Evolutionary conservation across 1,139 yeast genomes (phyloP).

Genomic region (Saccharomyces uvarum): DNA sequence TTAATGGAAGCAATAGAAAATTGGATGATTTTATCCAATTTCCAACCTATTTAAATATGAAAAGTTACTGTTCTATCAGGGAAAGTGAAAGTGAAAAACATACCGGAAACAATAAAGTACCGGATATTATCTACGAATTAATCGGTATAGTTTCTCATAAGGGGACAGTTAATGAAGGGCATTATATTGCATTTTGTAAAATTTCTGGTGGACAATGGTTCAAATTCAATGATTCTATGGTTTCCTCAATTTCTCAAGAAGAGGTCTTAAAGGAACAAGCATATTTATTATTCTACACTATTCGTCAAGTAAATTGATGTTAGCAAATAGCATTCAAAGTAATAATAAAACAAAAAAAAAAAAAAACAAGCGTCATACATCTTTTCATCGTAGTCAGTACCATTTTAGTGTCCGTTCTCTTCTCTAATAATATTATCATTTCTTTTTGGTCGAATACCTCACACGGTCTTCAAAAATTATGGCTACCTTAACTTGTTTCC

Average conservation of each 20-base stretch:
- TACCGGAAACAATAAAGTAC: constrained; percentile 4
- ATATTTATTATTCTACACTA: constrained; percentile 63
- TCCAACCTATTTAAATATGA: constrained; percentile 66
- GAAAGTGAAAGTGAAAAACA: constrained; percentile 11
- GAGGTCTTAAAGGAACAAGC: constrained; percentile 67
- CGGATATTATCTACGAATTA: constrained; percentile 55
- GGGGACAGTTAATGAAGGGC: constrained; percentile 93
- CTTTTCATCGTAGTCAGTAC: not conserved
- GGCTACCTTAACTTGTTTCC: not conserved
- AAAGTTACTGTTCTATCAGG: constrained; percentile 43
- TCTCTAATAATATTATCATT: not conserved
- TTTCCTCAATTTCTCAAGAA: constrained; percentile 56
- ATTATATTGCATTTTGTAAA: constrained; percentile 75
- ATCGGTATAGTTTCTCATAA: constrained; percentile 82
- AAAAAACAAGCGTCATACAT: not conserved
- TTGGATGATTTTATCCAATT: constrained; percentile 66
- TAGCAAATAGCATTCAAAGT: not conserved
- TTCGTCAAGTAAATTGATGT: not conserved
- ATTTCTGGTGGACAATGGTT: constrained; percentile 72
- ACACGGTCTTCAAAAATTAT: not conserved
- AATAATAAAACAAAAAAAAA: not conserved
- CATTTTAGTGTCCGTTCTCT: not conserved
- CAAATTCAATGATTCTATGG: constrained; percentile 82
- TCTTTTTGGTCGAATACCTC: not conserved
- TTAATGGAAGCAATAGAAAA: constrained; percentile 48